A percentile compares a stretch with the other conserved stretches of the same genome.
Evolutionary conservation across 495 filamentous ascomycete genomes (phyloP).

Genomic region (Penicillium bialowiezense): DNA sequence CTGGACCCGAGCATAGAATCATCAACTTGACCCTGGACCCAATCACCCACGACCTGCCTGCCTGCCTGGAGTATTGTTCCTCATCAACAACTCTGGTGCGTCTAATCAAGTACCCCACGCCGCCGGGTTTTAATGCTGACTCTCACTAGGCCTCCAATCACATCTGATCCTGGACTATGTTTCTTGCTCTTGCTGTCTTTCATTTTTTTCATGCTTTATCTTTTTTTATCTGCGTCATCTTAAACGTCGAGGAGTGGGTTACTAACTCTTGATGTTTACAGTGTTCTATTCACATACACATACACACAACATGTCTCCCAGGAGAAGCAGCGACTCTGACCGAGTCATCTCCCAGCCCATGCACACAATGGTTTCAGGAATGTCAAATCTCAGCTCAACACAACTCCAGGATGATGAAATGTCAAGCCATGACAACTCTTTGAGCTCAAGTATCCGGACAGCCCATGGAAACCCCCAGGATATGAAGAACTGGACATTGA

Average conservation of each 20-base stretch:
- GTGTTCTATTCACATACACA: slow-evolving; percentile 16
- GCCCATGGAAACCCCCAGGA: slow-evolving; percentile 37
- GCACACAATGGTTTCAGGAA: slow-evolving; percentile 36
- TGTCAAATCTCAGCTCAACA: slow-evolving; percentile 42
- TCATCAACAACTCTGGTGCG: slow-evolving; percentile 16
- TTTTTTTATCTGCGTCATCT: slow-evolving; percentile 16
- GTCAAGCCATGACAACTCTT: slow-evolving; percentile 43
- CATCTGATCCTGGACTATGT: slow-evolving; percentile 23
- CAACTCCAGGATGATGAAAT: slow-evolving; percentile 48
- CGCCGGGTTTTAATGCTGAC: slow-evolving; percentile 10
- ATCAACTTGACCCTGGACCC: slow-evolving; percentile 1
- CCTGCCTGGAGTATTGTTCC: slow-evolving; percentile 9
- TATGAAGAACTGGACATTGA: slow-evolving; percentile 42
- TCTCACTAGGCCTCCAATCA: slow-evolving; percentile 11
- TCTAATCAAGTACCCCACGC: neutral
- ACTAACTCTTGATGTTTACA: slow-evolving; percentile 40
- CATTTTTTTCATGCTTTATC: slow-evolving; percentile 13
- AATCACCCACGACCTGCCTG: neutral
- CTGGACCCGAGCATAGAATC: neutral
- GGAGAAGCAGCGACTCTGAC: slow-evolving; percentile 36
- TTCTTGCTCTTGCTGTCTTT: slow-evolving; percentile 5
- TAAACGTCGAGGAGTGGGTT: slow-evolving; percentile 17
- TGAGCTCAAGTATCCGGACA: slow-evolving; percentile 40
- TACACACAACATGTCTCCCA: slow-evolving; percentile 39
- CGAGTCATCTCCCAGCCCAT: slow-evolving; percentile 37